Base-by-base conservation (phyloP, 73 alveolate species). In the Tetrahymena malaccensis region DNA sequence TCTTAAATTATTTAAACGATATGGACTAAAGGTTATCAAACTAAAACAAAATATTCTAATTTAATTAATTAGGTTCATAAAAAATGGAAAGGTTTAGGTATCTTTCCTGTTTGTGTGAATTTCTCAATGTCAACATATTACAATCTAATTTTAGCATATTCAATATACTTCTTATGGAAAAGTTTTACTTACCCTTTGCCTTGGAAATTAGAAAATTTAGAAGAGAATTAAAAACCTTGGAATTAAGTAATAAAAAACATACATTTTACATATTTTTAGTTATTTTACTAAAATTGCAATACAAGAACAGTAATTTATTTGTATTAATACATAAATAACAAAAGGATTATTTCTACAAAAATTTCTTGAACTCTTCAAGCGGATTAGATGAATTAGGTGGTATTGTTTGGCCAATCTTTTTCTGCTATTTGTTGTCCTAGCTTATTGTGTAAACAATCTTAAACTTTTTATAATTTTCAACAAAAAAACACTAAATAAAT, bases 141-240 rank as follows among this genome's bases (percentile, higher is more conserved):
- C 44, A 56, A 83, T 37, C 50, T 94, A 43, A 43, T 95, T 17
- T 40, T 96, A 94, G 98, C 98, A 19, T 96, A 96, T 95, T 96
- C 97, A 93, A 34, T 96, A 21, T n/a, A 85, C 10, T 96, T 94
- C 94, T 93, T 96, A 33, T 96, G 94, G 85, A 55, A 96, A 56
- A 96, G 97, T 25, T 96, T 96, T 40, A 38, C 94, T 56, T 38
- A 25, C 43, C 97, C 97, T n/a, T 94, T 96, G 8, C 98, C 98
- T 27, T 96, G 98, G 98, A 58, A 94, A 11, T 93, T 40, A 40
- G 93, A 85, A 31, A 89, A 57, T 17, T 17, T 33, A 83, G 95
- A 57, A 58, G 40, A 25, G 0, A 19, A 40, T 19, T 83, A 50
- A n/a, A 85, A 10, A 70, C 89, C 89, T 27, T 70, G 94, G 70